Percentiles rank a stretch among this genome's conserved stretches.
phyloP scores from a whole-genome alignment of 1,284 basidiomycete species.

The Apiotrichum gracile region DNA sequence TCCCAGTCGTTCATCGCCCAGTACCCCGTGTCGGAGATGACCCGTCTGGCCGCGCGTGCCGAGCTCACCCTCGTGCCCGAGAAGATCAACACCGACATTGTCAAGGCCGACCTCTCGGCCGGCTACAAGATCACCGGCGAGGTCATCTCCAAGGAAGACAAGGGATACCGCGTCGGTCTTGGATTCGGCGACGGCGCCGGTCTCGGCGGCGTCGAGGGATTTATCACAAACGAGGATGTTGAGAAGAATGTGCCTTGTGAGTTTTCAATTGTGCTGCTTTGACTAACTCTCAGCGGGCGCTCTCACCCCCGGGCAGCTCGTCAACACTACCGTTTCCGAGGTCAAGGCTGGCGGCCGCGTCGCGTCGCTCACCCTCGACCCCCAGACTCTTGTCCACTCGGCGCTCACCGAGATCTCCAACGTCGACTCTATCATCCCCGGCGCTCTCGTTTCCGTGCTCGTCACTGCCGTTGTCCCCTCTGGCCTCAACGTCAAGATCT shows the following conservation, averaged over 20 bases:
- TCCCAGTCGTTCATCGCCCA: conserved; percentile 42
- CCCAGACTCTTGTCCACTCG: conserved; percentile 48
- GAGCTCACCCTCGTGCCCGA: conserved; percentile 82
- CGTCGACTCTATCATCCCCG: conserved; percentile 78
- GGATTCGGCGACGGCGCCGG: conserved; percentile 58
- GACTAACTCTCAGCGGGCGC: conserved; percentile 14
- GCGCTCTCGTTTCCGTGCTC: conserved; percentile 74
- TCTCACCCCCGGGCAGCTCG: conserved; percentile 56
- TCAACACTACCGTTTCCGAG: conserved; percentile 60
- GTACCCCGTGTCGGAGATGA: conserved; percentile 45
- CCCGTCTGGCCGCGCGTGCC: conserved; percentile 54
- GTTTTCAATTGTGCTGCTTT: conserved; percentile 1
- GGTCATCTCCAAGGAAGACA: conserved; percentile 83
- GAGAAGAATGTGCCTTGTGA: conserved; percentile 39
- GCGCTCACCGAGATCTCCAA: conserved; percentile 68
- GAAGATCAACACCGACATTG: conserved; percentile 76
- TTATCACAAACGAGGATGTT: conserved; percentile 66
- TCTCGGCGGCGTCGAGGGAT: conserved; percentile 57
- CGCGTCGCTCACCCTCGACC: conserved; percentile 49
- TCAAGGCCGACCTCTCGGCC: conserved; percentile 66
- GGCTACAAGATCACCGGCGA: conserved; percentile 75
- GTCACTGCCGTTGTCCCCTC: conserved; percentile 71
- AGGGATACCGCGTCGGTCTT: conserved; percentile 85
- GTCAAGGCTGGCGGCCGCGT: conserved; percentile 52
- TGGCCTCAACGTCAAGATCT: conserved; percentile 83